Base-by-base conservation (phyloP, 2,329 filamentous ascomycete species). In the Arthroderma sp. region DNA sequence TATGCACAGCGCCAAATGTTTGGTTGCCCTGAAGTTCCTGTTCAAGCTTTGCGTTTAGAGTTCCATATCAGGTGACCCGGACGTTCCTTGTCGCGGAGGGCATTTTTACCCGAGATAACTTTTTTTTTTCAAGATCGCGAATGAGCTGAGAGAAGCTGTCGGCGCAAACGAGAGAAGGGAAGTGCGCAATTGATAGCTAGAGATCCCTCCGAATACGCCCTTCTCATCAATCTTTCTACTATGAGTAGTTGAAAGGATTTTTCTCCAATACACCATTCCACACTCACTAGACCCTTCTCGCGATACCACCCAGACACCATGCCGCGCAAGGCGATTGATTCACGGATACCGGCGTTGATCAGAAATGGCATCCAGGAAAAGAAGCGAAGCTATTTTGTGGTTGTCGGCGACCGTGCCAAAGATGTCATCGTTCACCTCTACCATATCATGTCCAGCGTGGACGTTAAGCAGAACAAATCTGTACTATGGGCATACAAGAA, bases 401-500 rank as follows among this genome's bases (percentile, higher is more conserved):
- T 98, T 27, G 89, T 98, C 38, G 91, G 91, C 59, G 87, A 98
- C 65, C 79, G 80, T 47, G 80, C 87, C 54, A 98, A 98, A 66
- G 91, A 98, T 73, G 86, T 89, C 55, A 96, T 98, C 61, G 88
- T 96, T 53, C 80, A 95, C 61, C 74, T 88, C 48, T 88, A 96
- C 68, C 87, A 91, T 60, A 93, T 98, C 59, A 84, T 95, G 73
- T 83, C 88, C 42, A 83, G 78, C 55, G 81, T 84, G 60, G 86
- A 94, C 61, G 78, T 95, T 52, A 94, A 93, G 68, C 80, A 94
- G 64, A 93, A 91, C 70, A 96, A 96, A 66, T 91, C 85, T 8
- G 87, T 98, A 3, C 71, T 98, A 7, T 98, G 91, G 91, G 89
- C 91, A 15, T 98, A 98, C 72, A 96, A 96, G 74, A 94, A 93